These are phyloP conservation scores for Eucalyptus grandis DNA, from an alignment of 345 rosid genomes.

Conservation along the genomic window DNA sequence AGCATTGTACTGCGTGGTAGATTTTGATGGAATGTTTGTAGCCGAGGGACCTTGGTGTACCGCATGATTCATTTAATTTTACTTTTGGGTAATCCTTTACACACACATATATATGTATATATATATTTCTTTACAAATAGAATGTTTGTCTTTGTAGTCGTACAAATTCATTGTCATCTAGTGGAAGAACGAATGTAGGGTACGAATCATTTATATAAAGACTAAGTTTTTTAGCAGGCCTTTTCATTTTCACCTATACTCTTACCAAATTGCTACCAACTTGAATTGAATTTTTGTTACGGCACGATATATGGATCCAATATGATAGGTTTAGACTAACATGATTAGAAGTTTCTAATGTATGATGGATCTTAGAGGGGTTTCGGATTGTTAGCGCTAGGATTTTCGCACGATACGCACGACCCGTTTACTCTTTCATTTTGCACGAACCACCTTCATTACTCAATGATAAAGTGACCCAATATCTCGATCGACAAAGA, in stretches of 20 bases:
- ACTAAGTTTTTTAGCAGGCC: fast-evolving
- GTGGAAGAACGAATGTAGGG: fast-evolving
- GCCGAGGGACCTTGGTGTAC: background rate
- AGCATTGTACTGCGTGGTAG: background rate
- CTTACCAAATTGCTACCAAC: fast-evolving
- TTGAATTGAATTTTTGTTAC: background rate
- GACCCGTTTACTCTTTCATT: background rate
- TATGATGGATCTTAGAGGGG: background rate
- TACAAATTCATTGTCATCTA: background rate
- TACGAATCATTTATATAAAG: background rate
- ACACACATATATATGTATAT: too few relatives aligned
- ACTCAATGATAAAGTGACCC: background rate
- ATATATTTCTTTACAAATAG: background rate
- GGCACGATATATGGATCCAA: fast-evolving
- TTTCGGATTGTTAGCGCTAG: fast-evolving
- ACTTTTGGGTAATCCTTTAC: background rate
- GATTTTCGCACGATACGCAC: background rate
- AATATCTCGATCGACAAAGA: background rate
- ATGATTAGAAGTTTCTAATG: background rate
- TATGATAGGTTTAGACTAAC: background rate
- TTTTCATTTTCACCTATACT: too few relatives aligned
- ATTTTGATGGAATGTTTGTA: background rate
- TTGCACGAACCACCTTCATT: background rate
- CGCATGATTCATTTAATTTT: background rate
- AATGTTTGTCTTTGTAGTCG: background rate